Percentiles rank a stretch among this genome's conserved stretches.
These are phyloP conservation scores for Xylaria sp. DNA, from an alignment of 2,329 filamentous ascomycete genomes.

Conservation along the genomic window DNA sequence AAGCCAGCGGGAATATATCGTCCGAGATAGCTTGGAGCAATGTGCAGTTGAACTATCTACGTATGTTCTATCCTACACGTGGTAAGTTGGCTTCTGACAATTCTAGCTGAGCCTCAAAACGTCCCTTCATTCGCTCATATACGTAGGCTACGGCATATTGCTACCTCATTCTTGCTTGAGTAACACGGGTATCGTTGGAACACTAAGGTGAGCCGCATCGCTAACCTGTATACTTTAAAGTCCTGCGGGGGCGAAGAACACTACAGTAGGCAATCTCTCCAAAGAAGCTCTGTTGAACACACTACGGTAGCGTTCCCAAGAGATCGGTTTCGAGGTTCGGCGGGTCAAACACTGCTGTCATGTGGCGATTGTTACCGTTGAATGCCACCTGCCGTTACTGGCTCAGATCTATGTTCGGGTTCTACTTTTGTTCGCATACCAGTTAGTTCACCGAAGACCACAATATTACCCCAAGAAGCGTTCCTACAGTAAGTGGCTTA, in stretches of 20 bases:
- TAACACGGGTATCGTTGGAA: conserved; percentile 13
- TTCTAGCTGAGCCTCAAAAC: background rate
- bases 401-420: background rate
- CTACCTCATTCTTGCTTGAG: conserved; percentile 5
- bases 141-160: conserved; percentile 7
- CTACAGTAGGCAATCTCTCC: background rate
- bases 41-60: background rate
- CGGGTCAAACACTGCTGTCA: conserved; percentile 8
- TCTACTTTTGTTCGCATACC: background rate
- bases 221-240: conserved; percentile 9
- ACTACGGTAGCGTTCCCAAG: conserved; percentile 31
- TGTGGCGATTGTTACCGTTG: conserved; percentile 15
- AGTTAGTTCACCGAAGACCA: background rate
- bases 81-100: background rate
- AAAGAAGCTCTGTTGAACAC: conserved; percentile 1
- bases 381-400: conserved; percentile 20
- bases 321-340: conserved; percentile 27
- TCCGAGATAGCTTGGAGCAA: background rate
- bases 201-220: background rate
- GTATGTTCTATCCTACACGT: background rate
- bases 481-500: conserved; percentile 3
- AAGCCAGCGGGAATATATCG: background rate
- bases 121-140: conserved; percentile 11
- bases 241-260: conserved; percentile 14
- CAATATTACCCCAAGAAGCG: background rate